A percentile compares a stretch with the other conserved stretches of the same genome.
Conservation (phyloP, 805 yeast species). For the Yarrowia alimentaria region DNA sequence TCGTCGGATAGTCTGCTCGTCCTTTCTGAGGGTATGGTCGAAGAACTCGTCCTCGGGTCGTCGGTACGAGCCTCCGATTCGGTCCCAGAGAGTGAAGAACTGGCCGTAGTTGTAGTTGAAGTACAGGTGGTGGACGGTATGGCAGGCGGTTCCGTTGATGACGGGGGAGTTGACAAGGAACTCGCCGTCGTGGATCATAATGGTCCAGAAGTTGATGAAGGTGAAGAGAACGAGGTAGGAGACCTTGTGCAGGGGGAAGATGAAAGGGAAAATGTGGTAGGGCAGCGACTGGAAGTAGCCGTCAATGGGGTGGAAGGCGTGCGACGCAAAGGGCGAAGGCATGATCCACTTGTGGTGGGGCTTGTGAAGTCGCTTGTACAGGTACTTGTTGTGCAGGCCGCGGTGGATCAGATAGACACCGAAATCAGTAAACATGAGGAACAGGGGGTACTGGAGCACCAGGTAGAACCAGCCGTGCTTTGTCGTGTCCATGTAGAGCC, state of each 20-base stretch:
- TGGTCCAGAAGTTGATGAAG: conserved; percentile 96
- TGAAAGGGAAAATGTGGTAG: conserved; percentile 85
- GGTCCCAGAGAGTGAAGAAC: conserved; percentile 97
- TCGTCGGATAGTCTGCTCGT: conserved; percentile 60
- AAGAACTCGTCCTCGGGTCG: conserved; percentile 86
- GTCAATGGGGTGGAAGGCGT: conserved; percentile 97
- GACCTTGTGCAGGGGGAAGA: conserved; percentile 89
- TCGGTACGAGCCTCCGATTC: conserved; percentile 91
- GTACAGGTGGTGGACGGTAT: conserved; percentile 93
- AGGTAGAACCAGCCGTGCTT: conserved; percentile 72
- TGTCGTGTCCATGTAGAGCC: conserved; percentile 63
- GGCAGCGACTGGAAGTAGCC: conserved; percentile 93
- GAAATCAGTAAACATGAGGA: conserved; percentile 90
- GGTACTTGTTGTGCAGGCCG: conserved; percentile 86
- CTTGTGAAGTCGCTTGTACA: conserved; percentile 85
- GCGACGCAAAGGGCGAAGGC: conserved; percentile 97
- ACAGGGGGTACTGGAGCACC: conserved; percentile 65
- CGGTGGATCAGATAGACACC: conserved; percentile 90
- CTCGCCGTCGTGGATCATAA: conserved; percentile 97
- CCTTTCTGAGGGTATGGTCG: conserved; percentile 58
- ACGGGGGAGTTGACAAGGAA: conserved; percentile 90
- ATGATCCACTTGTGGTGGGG: conserved; percentile 99
- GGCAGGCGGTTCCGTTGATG: conserved; percentile 97
- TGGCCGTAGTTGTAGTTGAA: conserved; percentile 98
- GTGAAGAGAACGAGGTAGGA: conserved; percentile 79